Base-by-base conservation (phyloP, 441 rosid genomes). In the Viola pubescens region DNA sequence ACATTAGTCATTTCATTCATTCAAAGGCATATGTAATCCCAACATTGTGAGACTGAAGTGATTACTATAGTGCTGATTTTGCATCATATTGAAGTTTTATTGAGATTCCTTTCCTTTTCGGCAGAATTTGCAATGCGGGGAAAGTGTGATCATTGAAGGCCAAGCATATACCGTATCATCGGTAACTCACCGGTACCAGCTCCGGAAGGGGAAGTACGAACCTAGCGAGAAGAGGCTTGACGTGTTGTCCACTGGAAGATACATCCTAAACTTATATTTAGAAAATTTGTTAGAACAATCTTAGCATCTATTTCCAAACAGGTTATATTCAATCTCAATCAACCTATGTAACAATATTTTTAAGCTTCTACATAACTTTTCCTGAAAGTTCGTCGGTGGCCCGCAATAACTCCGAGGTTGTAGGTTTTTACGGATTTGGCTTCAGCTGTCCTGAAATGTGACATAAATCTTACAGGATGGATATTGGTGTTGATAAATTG, bases 41-140 rank as follows among this genome's bases (percentile, higher is more conserved):
- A 26, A 1, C 34, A 26, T 26, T 26, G 34, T 26, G 34, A 26
- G 34, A 54, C 37, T 47, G 52, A 14, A 26, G 13, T 12, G 56
- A 4, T 49, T 47, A 52, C 50, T 34, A 39, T 48, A 3, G 45
- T 42, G 42, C 41, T 59, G 34, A 46, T 57, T 52, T 41, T 57
- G 46, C 44, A 7, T 37, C 64, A 40, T 26, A 26, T 26, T 26
- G 34, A 34, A 49, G 54, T 47, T 60, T 34, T 9, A 26, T 41
- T 48, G 34, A 45, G 19, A n/a, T 62, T 42, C 37, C 34, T 26
- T 26, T 26, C 3, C 34, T 26, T 38, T 56, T 41, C 53, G 14
- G 76, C 92, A 87, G 97, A 87, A 83, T 66, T 70, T 88, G 80
- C 91, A 88, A 58, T 81, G 96, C 10, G 98, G 96, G 52, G 95